Evolutionary conservation across 2,329 filamentous ascomycete genomes (phyloP), one percentile per base, ranked within the genome.

Genomic region (Neofusicoccum kwambonambiense): DNA sequence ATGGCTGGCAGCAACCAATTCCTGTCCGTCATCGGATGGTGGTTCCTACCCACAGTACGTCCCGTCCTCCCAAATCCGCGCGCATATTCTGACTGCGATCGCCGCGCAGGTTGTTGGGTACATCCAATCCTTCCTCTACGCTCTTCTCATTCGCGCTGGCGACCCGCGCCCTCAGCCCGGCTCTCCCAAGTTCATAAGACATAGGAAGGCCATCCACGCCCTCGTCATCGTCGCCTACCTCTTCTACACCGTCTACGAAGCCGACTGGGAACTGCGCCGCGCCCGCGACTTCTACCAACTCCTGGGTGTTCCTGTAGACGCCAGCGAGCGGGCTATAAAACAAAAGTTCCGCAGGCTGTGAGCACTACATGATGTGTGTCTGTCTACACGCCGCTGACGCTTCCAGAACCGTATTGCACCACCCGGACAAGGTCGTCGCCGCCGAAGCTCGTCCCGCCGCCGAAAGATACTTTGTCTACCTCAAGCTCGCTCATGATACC

Each of bases 201-300:
- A 98, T 80, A 89, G 92, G 66, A 90, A 90, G 65, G 86, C 88
- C 71, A 94, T 97, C 75, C 89, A 95, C 76, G 89, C 94, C 74
- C 82, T 89, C 70, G 91, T 98, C 72, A 89, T 98, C 58, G 82
- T 89, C 56, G 80, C 86, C 67, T 99, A 98, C 80, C 90, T 98
- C 42, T 79, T 90, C 69, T 97, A 97, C 83, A 97, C 93, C 52
- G 87, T 98, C 72, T 95, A 93, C 80, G 94, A 98, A 80, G 90
- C 92, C 72, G 91, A 96, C 83, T 88, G 91, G 80, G 88, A 92
- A 68, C 84, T 97, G 34, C 89, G 87, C 68, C 81, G 84, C 50
- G 81, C 83, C 1, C 88, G 90, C 17, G 89, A 92, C 76, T 97
- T 90, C 80, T 98, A 97, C 80, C 82, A 86, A 52, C 85, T 90